phyloP scores from a whole-genome alignment of 1,284 basidiomycete genomes.

The Cryptococcus sp. region DNA sequence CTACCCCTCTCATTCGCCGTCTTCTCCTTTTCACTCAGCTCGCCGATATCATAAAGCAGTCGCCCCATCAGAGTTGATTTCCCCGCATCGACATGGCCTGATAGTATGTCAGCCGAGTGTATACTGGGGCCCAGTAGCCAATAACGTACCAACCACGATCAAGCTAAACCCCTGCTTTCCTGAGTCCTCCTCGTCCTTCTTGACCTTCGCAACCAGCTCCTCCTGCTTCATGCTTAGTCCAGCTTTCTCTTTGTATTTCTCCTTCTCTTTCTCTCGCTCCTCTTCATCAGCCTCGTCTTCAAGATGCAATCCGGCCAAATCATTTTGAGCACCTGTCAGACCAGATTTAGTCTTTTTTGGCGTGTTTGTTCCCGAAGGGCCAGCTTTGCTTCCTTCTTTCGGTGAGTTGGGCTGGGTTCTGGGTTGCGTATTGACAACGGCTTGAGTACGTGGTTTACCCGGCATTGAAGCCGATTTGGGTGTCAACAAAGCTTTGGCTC shows the following conservation, averaged over 20 bases:
- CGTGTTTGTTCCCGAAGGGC: slow-evolving; percentile 22
- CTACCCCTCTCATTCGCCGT: slow-evolving; percentile 87
- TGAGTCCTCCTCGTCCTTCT: slow-evolving; percentile 59
- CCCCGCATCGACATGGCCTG: slow-evolving; percentile 97
- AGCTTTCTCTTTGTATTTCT: slow-evolving; percentile 59
- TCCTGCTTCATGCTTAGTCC: slow-evolving; percentile 74
- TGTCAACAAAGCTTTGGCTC: slow-evolving; percentile 25
- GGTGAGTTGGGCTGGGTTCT: slow-evolving; percentile 20
- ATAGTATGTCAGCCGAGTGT: neutral
- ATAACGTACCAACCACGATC: slow-evolving; percentile 81
- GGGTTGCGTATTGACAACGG: slow-evolving; percentile 22
- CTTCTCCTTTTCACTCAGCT: slow-evolving; percentile 80
- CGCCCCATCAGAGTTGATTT: slow-evolving; percentile 98
- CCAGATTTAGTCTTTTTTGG: slow-evolving; percentile 57
- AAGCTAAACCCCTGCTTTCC: slow-evolving; percentile 76
- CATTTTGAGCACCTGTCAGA: slow-evolving; percentile 47
- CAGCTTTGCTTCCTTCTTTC: slow-evolving; percentile 29
- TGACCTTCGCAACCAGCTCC: slow-evolving; percentile 81
- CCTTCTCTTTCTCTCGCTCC: slow-evolving; percentile 52
- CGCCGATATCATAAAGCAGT: slow-evolving; percentile 86
- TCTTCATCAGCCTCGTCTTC: slow-evolving; percentile 54
- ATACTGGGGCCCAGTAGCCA: neutral
- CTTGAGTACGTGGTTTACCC: slow-evolving; percentile 34
- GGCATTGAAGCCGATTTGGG: slow-evolving; percentile 42
- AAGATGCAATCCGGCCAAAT: slow-evolving; percentile 74